Evolutionary conservation across 2,329 filamentous ascomycete species (phyloP), one percentile per base, ranked within the genome.

Genomic region (Gyromitra esculenta): DNA sequence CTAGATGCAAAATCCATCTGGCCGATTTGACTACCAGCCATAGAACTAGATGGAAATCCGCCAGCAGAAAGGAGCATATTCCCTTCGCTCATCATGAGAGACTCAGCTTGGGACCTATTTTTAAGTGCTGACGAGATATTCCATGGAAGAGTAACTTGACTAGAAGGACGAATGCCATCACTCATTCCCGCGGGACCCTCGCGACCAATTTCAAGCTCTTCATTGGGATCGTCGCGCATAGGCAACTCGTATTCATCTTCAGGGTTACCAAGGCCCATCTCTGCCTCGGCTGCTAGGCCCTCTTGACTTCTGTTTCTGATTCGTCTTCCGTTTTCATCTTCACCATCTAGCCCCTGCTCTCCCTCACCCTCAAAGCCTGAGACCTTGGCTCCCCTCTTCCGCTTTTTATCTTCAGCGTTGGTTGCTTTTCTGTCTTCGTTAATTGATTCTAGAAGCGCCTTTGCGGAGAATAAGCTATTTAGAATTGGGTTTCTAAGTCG

Each of bases 1-100:
- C 70, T 69, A 15, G 77, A 57, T 48, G 67, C 39, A 65, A 60
- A 74, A 62, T 66, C 65, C 21, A 64, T 60, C 21, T 73, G 56
- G 35, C 79, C 77, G 18, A 71, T 76, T 7, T 72, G 77, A 18
- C 77, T 77, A 13, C 78, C 76, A 2, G 77, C 79, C 5, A 77
- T 13, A 13, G 79, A 80, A 35, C 79, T 80, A 7, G 79, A 79
- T 25, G 70, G 73, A 67, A 80, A 80, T 15, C 79, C 79, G 11
- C 73, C 71, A 18, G 45, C 48, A 65, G 75, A 75, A 52, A 54
- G 64, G 9, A 68, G 74, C 31, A 64, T 48, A 5, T 37, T 48
- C 7, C 72, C 68, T 56, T 72, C 76, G 50, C 79, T 73, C 62
- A 66, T 75, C 9, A 76, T n/a, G 25, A 78, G 45, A 1, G 79